Conservation (phyloP, 2,329 filamentous ascomycete genomes). For the Epichloe gansuensis region DNA sequence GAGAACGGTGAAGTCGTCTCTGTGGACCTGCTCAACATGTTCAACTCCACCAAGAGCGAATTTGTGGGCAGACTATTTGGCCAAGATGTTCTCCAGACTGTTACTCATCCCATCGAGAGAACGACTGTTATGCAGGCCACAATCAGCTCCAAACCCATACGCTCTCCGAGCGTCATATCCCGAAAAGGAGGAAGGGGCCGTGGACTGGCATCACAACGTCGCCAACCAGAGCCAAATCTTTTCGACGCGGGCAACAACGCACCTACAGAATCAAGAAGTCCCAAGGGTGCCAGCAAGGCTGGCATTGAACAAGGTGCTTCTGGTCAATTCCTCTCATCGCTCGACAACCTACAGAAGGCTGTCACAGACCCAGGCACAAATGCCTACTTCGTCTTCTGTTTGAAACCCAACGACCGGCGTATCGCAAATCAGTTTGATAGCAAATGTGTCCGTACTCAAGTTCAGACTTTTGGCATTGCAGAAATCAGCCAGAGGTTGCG, state of each 20-base stretch:
- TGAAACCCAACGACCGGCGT: conserved; percentile 92
- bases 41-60: conserved; percentile 74
- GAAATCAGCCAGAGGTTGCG: conserved; percentile 90
- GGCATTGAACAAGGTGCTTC: conserved; percentile 68
- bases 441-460: conserved; percentile 89
- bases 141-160: conserved; percentile 87
- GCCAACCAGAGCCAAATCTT: conserved; percentile 25
- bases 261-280: conserved; percentile 26
- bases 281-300: conserved; percentile 19
- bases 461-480: conserved; percentile 90
- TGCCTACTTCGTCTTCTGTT: conserved; percentile 88
- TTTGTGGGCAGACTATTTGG: conserved; percentile 87
- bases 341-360: conserved; percentile 85
- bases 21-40: conserved; percentile 87
- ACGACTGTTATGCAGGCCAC: conserved; percentile 90
- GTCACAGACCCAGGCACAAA: conserved; percentile 74
- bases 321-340: conserved; percentile 76
- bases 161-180: conserved; percentile 84
- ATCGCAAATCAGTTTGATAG: conserved; percentile 99
- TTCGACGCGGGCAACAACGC: conserved; percentile 16
- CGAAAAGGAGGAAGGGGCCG: conserved; percentile 47
- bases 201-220: conserved; percentile 23
- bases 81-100: conserved; percentile 85
- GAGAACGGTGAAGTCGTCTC: conserved; percentile 95
- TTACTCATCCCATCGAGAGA: conserved; percentile 85